Percentiles rank a stretch among this genome's conserved stretches.
Conservation (phyloP, 2,329 filamentous ascomycete species). For the Colletotrichum simmondsii region DNA sequence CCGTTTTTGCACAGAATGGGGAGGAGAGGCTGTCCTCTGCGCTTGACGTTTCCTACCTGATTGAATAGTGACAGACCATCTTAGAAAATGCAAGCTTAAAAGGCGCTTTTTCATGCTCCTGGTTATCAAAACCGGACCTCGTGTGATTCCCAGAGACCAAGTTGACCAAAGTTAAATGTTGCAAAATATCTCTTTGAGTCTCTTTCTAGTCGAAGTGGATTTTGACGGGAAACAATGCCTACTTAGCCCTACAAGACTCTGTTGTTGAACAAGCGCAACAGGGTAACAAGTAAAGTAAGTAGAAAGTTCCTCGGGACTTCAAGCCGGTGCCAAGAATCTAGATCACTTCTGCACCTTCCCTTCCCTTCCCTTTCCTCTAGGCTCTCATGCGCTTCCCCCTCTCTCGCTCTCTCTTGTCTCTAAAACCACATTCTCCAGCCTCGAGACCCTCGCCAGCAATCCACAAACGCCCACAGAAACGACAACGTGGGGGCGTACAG, state of each 20-base stretch:
- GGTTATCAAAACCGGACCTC: background rate
- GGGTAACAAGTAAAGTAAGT: background rate
- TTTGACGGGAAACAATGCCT: background rate
- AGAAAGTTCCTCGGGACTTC: background rate
- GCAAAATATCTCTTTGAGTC: background rate
- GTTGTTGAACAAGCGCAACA: background rate
- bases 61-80: background rate
- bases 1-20: background rate
- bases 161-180: background rate
- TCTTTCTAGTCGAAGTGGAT: background rate
- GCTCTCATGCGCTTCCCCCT: no score
- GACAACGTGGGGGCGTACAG: background rate
- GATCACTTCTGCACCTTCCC: background rate
- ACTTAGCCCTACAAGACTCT: background rate
- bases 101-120: background rate
- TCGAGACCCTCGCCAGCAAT: background rate
- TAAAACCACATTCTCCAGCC: background rate
- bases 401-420: background rate
- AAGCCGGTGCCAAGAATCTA: background rate
- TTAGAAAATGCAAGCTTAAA: background rate
- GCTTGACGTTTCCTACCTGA: background rate
- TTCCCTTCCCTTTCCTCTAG: background rate
- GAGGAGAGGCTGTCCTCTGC: background rate
- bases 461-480: background rate
- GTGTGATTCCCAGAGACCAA: background rate